Evolutionary conservation across 495 filamentous ascomycete genomes (phyloP).

Genomic region (Hypomontagnella submonticulosa): DNA sequence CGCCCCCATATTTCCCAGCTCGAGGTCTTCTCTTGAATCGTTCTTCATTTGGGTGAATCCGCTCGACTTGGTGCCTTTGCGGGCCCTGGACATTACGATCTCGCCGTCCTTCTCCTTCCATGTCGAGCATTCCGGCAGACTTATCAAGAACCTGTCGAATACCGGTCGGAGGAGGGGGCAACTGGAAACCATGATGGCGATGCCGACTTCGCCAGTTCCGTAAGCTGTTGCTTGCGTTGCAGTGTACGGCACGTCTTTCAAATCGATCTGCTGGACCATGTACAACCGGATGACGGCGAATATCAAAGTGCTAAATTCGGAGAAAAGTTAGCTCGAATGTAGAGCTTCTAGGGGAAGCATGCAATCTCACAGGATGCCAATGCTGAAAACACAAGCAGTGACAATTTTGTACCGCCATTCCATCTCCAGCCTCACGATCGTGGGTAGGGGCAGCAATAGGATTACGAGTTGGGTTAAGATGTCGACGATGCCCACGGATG

Average conservation of each 20-base stretch:
- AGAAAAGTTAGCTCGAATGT: constrained; percentile 12
- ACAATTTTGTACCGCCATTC: constrained; percentile 46
- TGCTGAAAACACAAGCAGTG: constrained; percentile 48
- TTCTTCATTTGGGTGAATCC: constrained; percentile 36
- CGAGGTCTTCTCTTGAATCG: constrained; percentile 32
- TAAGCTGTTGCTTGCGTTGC: constrained; percentile 23
- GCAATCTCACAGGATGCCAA: constrained; percentile 52
- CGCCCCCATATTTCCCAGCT: constrained; percentile 40
- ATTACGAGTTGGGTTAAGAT: constrained; percentile 53
- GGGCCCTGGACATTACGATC: constrained; percentile 18
- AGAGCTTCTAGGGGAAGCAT: neutral
- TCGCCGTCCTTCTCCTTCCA: constrained; percentile 24
- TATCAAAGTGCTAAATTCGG: constrained; percentile 22
- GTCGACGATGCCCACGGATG: constrained; percentile 27
- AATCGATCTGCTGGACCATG: constrained; percentile 19
- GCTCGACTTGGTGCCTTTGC: constrained; percentile 38
- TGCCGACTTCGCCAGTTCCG: constrained; percentile 30
- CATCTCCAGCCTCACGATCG: constrained; percentile 50
- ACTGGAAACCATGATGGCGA: constrained; percentile 40
- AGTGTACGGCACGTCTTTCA: constrained; percentile 29
- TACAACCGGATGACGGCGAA: constrained; percentile 32
- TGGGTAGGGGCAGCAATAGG: constrained; percentile 51
- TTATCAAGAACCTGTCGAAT: constrained; percentile 21
- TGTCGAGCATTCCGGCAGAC: neutral
- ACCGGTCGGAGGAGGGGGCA: constrained; percentile 35